Base-by-base conservation (phyloP, 2,329 filamentous ascomycete genomes). In the Graphilbum ipis-grandicollis region DNA sequence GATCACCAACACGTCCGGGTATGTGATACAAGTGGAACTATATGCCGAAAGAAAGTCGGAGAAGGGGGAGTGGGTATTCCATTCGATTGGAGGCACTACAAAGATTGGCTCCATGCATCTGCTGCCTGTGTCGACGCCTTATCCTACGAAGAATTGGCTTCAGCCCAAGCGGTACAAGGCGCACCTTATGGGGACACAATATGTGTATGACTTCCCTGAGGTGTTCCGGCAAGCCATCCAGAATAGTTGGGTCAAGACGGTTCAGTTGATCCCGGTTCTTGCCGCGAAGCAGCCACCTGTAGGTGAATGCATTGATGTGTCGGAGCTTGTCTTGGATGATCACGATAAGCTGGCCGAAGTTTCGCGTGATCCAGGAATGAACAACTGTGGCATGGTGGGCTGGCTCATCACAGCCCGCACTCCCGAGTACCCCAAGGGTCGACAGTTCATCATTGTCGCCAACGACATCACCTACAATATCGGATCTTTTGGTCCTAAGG, bases 381-480 rank as follows among this genome's bases (percentile, higher is more conserved):
- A 98, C 66, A 81, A 70, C 31, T 90, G 90, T 52, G 90, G 90
- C 63, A 98, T 98, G 90, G 88, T 98, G 39, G 90, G 85, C 47
- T 98, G 90, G 90, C 72, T 96, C 46, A 79, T 96, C 56, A 92
- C 83, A 43, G 90, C 86, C 14, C 84, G 76, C 55, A 96, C 90
- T 2, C 90, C 90, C 9, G 90, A 98, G 59, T 98, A 98, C 56
- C 88, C 90, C 40, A 71, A 74, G 45, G 90, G 90, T 41, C 75
- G 90, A 47, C 82, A 82, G 53, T 94, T 96, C 61, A 76, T 98
- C 54, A 83, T 98, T 46, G 79, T 98, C 44, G 86, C 90, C 68
- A 98, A 98, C 69, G 90, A 98, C 54, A 98, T 98, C 57, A 98
- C 90, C 15, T 96, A 84, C 71, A 92, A 92, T 69, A 98, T 96